phyloP scores from a whole-genome alignment of 2,329 filamentous ascomycete species.

The Fusarium incarnatum region DNA sequence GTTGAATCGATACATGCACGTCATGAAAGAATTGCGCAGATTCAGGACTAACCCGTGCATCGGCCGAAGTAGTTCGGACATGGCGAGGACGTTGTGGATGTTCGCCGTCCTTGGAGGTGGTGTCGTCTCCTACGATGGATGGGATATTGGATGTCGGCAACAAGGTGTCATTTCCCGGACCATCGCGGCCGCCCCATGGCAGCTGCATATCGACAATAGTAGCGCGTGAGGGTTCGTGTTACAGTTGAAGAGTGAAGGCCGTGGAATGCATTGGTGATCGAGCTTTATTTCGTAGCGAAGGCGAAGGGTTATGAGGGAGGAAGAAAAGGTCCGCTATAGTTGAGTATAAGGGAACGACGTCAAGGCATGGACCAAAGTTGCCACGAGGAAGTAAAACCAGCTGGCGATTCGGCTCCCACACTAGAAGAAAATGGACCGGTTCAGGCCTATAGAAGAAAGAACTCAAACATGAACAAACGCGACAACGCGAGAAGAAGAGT shows the following conservation, averaged over 20 bases:
- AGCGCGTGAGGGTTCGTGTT: constrained; percentile 34
- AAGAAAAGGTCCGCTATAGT: constrained; percentile 11
- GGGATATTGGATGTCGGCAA: constrained; percentile 53
- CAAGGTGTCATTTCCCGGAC: constrained; percentile 49
- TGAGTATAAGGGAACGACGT: constrained; percentile 25
- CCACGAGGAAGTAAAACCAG: constrained; percentile 14
- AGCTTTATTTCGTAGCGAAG: constrained; percentile 25
- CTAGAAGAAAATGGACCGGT: constrained; percentile 20
- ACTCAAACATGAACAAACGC: constrained; percentile 29
- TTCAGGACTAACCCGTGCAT: constrained; percentile 62
- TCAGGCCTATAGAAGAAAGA: constrained; percentile 20
- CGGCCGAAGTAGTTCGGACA: constrained; percentile 64
- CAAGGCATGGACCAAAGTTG: constrained; percentile 33
- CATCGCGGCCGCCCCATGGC: constrained; percentile 52
- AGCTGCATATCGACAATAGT: constrained; percentile 51
- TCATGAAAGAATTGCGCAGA: neutral
- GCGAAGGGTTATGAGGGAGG: constrained; percentile 44
- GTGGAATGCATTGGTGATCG: constrained; percentile 40
- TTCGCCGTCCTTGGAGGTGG: constrained; percentile 45
- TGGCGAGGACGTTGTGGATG: constrained; percentile 51
- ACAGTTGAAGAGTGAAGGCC: constrained; percentile 32
- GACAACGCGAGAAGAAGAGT: constrained; percentile 23
- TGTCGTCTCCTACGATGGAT: constrained; percentile 47
- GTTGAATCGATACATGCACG: constrained; percentile 2
- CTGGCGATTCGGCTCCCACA: constrained; percentile 26